Percentiles rank a stretch among this genome's conserved stretches.
Evolutionary conservation across 169 alveolate species (phyloP).

Genomic region (Miamiensis avidus): DNA sequence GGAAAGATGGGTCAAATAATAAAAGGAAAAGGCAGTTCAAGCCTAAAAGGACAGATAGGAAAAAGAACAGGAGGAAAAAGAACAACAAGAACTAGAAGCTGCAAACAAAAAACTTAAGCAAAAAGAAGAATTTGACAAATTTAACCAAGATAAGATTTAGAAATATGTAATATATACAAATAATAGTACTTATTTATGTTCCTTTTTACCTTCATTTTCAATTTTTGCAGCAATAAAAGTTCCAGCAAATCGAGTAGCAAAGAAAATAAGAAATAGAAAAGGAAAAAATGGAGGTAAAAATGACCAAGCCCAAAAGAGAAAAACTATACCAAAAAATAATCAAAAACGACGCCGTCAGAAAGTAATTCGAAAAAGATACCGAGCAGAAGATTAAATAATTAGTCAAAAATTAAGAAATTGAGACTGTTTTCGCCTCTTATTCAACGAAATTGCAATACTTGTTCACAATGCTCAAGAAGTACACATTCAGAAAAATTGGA

Average conservation of each 20-base stretch:
- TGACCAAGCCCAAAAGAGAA: not conserved
- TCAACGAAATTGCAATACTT: constrained; percentile 23
- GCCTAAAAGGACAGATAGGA: constrained; percentile 6
- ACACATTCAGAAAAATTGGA: constrained; percentile 17
- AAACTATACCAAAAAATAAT: constrained; percentile 21
- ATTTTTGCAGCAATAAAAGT: not conserved
- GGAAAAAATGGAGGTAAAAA: constrained; percentile 1
- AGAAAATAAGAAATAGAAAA: constrained; percentile 25
- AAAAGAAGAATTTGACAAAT: constrained; percentile 29
- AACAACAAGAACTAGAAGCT: not conserved
- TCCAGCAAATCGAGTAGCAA: constrained; percentile 7
- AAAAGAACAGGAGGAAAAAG: constrained; percentile 35
- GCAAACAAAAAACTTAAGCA: constrained; percentile 4
- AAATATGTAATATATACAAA: constrained; percentile 22
- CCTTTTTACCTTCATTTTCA: not conserved
- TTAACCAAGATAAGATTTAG: constrained; percentile 31
- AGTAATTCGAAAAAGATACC: constrained; percentile 35
- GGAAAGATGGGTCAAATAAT: constrained; percentile 12
- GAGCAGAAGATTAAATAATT: constrained; percentile 20
- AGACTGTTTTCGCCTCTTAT: constrained; percentile 12
- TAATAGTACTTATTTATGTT: not conserved
- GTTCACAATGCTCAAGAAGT: constrained; percentile 16
- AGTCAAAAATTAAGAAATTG: not conserved
- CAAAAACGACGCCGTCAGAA: constrained; percentile 26
- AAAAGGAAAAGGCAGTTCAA: constrained; percentile 21